Evolutionary conservation across 2,329 filamentous ascomycete species (phyloP).

Genomic region (Grosmannia huntii): DNA sequence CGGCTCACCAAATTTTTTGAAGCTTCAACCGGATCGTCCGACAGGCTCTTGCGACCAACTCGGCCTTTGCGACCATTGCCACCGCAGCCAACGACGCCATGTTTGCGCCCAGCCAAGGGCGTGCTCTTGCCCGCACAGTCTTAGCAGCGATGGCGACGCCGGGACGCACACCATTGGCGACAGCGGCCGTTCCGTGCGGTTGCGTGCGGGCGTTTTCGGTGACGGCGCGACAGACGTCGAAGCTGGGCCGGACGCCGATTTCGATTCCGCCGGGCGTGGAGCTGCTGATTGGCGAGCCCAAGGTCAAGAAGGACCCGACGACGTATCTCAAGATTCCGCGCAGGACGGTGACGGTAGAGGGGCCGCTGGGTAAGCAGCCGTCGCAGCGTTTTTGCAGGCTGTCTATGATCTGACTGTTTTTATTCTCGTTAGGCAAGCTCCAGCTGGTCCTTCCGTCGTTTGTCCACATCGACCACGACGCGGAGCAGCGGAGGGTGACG

Average conservation of each 20-base stretch:
- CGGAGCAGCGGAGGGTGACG: conserved; percentile 45
- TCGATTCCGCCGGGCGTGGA: conserved; percentile 76
- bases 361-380: conserved; percentile 55
- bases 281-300: conserved; percentile 54
- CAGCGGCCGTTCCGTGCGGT: not conserved
- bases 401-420: not conserved
- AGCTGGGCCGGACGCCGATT: conserved; percentile 73
- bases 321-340: conserved; percentile 49
- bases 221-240: conserved; percentile 54
- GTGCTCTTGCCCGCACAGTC: conserved; percentile 37
- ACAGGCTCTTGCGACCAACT: too few species aligned
- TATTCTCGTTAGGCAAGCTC: conserved; percentile 49
- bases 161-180: not conserved
- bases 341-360: conserved; percentile 61
- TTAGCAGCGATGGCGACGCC: conserved; percentile 18
- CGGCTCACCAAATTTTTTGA: conserved; percentile 8
- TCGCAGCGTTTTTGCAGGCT: not conserved
- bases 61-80: too few species aligned
- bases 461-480: conserved; percentile 57
- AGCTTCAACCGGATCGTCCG: not conserved
- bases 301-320: conserved; percentile 37
- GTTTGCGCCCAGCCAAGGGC: conserved; percentile 6
- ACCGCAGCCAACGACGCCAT: conserved; percentile 1
- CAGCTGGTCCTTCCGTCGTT: conserved; percentile 69
- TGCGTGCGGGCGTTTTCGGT: conserved; percentile 48